Evolutionary conservation across 2,329 filamentous ascomycete species (phyloP).

Genomic region (Ascochyta pisi): DNA sequence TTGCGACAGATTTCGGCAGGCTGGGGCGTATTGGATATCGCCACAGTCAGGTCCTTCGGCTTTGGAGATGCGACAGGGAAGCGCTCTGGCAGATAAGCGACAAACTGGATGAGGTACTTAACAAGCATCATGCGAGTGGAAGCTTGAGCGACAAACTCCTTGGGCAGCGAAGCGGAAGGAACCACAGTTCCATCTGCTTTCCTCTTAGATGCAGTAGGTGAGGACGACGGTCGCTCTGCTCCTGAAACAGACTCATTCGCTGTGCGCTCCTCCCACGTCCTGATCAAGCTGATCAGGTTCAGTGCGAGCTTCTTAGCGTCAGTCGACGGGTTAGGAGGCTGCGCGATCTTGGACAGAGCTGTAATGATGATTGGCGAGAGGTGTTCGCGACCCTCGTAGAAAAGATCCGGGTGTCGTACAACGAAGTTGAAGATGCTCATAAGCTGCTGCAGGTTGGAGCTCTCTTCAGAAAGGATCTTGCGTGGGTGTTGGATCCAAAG

Average conservation of each 20-base stretch:
- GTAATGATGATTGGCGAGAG: constrained; percentile 89
- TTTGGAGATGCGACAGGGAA: constrained; percentile 68
- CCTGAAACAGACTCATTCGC: constrained; percentile 62
- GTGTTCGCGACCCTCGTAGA: constrained; percentile 93
- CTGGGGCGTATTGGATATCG: constrained; percentile 50
- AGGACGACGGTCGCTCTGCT: constrained; percentile 63
- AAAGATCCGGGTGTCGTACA: constrained; percentile 88
- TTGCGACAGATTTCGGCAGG: constrained; percentile 84
- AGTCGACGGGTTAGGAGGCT: constrained; percentile 80
- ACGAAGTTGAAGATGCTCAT: constrained; percentile 98
- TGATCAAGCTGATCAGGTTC: constrained; percentile 88
- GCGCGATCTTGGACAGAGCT: constrained; percentile 85
- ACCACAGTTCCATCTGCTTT: constrained; percentile 72
- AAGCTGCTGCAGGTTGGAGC: constrained; percentile 92
- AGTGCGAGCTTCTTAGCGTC: constrained; percentile 92
- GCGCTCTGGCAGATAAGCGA: constrained; percentile 85
- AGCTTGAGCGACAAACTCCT: constrained; percentile 52
- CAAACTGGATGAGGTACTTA: constrained; percentile 95
- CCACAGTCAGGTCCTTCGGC: constrained; percentile 50
- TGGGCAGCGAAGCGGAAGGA: constrained; percentile 61
- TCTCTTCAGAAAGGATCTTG: constrained; percentile 91
- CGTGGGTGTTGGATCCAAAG: constrained; percentile 90
- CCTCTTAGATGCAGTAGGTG: constrained; percentile 74
- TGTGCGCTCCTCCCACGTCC: constrained; percentile 88
- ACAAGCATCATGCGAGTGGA: constrained; percentile 79